Percentiles rank a stretch among this genome's conserved stretches.
Evolutionary conservation across 2,329 filamentous ascomycete species (phyloP).

Genomic region (Rhynchosporium graminicola): DNA sequence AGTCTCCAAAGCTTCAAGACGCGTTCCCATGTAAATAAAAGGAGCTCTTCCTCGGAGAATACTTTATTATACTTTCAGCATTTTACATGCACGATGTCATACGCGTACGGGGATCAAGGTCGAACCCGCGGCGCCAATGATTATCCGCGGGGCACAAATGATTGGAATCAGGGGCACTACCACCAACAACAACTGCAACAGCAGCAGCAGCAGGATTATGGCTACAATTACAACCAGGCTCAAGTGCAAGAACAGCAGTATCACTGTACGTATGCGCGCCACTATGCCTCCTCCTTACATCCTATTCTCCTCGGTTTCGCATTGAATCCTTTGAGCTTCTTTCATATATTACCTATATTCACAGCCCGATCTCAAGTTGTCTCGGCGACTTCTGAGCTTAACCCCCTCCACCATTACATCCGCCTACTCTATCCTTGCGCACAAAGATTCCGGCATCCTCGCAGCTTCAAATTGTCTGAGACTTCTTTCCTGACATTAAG

Average conservation of each 20-base stretch:
- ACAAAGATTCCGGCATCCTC: slow-evolving; percentile 2
- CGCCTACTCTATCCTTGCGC: neutral
- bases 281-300: neutral
- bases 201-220: slow-evolving; percentile 9
- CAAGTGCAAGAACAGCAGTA: neutral
- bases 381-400: slow-evolving; percentile 6
- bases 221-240: slow-evolving; percentile 6
- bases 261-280: neutral
- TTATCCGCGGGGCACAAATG: slow-evolving; percentile 9
- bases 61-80: neutral
- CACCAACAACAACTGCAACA: neutral
- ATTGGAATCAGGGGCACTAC: slow-evolving; percentile 12
- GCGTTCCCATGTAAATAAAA: slow-evolving; percentile 1
- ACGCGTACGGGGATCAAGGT: slow-evolving; percentile 9
- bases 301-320: neutral
- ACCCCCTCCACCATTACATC: neutral
- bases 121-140: slow-evolving; percentile 9
- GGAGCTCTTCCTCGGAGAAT: neutral
- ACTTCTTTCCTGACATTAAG: neutral
- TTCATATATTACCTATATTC: neutral
- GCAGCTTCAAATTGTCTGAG: neutral
- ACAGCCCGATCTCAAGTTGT: neutral
- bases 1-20: neutral
- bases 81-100: slow-evolving; percentile 12
- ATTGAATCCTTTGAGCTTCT: neutral